phyloP scores from a whole-genome alignment of 768 basidiomycete species.

The Suillus fuscotomentosus region DNA sequence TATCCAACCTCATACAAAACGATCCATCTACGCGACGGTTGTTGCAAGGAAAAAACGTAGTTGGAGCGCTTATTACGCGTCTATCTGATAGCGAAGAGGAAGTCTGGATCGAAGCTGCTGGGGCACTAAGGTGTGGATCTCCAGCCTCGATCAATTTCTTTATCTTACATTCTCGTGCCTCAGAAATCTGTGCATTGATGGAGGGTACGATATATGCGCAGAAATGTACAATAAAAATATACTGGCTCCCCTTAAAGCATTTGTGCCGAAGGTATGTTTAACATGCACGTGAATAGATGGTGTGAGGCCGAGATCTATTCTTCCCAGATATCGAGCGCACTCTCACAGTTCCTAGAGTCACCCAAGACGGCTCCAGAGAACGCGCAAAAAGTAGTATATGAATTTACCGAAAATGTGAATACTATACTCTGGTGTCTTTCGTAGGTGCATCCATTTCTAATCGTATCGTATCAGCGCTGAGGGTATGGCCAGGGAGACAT shows the following conservation, averaged over 20 bases:
- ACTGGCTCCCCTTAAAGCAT: constrained; percentile 68
- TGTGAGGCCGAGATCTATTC: background rate
- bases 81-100: constrained; percentile 89
- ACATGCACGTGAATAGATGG: background rate
- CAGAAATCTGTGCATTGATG: constrained; percentile 93
- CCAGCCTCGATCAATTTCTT: constrained; percentile 6
- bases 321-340: constrained; percentile 66
- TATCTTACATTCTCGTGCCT: background rate
- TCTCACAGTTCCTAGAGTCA: constrained; percentile 63
- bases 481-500: constrained; percentile 66
- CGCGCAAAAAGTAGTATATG: constrained; percentile 74
- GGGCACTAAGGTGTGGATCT: constrained; percentile 68
- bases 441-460: constrained; percentile 49
- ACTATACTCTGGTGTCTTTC: constrained; percentile 93
- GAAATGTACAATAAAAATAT: constrained; percentile 98
- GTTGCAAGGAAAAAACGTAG: constrained; percentile 88
- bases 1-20: constrained; percentile 94
- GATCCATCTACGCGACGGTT: constrained; percentile 89
- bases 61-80: constrained; percentile 83
- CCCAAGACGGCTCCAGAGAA: constrained; percentile 67
- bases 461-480: constrained; percentile 18
- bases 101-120: constrained; percentile 86
- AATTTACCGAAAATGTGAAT: constrained; percentile 90
- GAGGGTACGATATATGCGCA: constrained; percentile 91
- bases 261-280: constrained; percentile 69